Percentiles rank a stretch among this genome's conserved stretches.
phyloP scores from a whole-genome alignment of 495 filamentous ascomycete species.

The Neurospora sp. region DNA sequence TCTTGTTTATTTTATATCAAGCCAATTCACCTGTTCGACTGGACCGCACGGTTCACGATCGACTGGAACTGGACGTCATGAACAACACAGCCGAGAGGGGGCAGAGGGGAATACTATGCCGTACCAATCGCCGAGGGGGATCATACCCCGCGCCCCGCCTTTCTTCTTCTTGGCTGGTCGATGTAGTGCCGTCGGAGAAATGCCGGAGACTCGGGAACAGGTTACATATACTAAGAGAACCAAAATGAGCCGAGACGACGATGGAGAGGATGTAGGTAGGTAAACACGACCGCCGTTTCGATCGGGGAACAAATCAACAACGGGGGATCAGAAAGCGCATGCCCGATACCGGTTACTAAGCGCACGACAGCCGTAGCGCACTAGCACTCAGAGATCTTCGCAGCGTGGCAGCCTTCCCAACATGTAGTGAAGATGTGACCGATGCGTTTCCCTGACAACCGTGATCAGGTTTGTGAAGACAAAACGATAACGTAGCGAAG shows the following conservation, averaged over 20 bases:
- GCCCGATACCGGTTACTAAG: not conserved
- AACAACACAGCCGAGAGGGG: not conserved
- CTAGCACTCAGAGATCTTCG: not conserved
- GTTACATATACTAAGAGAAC: not conserved
- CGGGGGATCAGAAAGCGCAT: not conserved
- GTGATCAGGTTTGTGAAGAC: not conserved
- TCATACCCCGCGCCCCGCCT: not conserved
- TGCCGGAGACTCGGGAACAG: conserved; percentile 20
- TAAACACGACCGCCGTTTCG: not conserved
- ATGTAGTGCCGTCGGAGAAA: conserved; percentile 16
- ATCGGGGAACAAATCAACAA: not conserved
- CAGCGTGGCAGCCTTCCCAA: not conserved
- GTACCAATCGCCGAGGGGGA: not conserved
- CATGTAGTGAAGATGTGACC: not conserved
- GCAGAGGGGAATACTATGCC: not conserved
- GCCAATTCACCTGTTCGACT: not conserved
- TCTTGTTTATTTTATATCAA: not conserved
- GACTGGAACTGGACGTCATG: not conserved
- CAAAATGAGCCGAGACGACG: not conserved
- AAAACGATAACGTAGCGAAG: not conserved
- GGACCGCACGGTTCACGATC: not conserved
- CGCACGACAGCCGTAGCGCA: not conserved
- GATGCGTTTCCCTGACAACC: not conserved
- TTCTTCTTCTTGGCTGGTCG: not conserved
- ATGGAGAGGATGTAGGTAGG: not conserved